These are phyloP conservation scores for Crithidia acanthocephali DNA, from an alignment of 208 protist genomes.

Conservation along the genomic window DNA sequence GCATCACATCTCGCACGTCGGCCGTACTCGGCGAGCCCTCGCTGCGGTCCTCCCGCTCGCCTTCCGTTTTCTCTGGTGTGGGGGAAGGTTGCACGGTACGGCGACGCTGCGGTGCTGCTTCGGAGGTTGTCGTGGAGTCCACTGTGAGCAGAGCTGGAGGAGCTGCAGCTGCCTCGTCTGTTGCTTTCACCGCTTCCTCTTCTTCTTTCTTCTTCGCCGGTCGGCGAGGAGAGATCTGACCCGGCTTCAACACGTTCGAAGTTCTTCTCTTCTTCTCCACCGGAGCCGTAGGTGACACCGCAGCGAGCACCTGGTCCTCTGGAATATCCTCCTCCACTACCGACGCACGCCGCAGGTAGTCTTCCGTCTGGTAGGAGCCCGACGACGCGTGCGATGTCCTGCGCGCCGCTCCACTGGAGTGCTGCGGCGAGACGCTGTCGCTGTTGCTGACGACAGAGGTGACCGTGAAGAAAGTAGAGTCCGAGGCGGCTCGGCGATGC, in stretches of 20 bases:
- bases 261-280: neutral
- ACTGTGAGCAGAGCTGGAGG: too few species aligned
- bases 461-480: neutral
- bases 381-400: neutral
- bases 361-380: slow-evolving; percentile 3
- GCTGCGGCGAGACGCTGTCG: neutral
- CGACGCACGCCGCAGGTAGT: neutral
- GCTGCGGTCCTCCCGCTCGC: neutral
- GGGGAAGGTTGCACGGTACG: neutral
- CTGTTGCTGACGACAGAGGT: neutral
- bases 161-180: too few species aligned
- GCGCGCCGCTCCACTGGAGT: neutral
- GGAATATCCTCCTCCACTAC: slow-evolving; percentile 9
- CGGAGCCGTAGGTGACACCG: neutral
- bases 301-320: neutral
- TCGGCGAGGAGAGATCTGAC: neutral
- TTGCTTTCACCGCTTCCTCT: too few species aligned
- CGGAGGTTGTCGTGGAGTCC: neutral
- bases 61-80: neutral
- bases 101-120: neutral
- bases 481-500: neutral
- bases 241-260: neutral
- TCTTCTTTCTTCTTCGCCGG: neutral
- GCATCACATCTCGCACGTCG: slow-evolving; percentile 9
- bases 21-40: neutral